Percentiles rank a stretch among this genome's conserved stretches.
Conservation (phyloP, 139 green algal species). For the Desmodesmus armatus region DNA sequence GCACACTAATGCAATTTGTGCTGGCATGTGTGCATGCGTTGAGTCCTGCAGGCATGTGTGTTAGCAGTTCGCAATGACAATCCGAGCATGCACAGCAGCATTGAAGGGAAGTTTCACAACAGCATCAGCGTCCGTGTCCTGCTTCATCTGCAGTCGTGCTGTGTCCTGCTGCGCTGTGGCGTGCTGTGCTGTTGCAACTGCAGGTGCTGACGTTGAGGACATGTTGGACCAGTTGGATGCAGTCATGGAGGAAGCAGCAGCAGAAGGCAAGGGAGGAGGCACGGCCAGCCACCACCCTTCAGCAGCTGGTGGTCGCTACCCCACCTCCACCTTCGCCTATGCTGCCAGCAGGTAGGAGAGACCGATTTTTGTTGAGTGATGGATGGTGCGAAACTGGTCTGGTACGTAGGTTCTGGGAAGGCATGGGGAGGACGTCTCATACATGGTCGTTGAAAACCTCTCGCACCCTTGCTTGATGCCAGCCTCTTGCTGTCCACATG, state of each 20-base stretch:
- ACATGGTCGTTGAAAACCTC: too few relatives aligned
- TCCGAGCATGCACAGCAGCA: neutral
- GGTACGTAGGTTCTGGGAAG: too few relatives aligned
- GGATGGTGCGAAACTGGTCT: too few relatives aligned
- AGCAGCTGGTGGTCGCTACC: neutral
- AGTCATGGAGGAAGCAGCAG: conserved; percentile 1
- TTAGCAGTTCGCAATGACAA: too few relatives aligned
- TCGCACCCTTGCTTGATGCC: too few relatives aligned
- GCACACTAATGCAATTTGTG: too few relatives aligned
- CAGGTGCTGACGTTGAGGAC: conserved; percentile 6
- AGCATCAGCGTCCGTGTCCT: neutral
- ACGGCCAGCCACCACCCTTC: neutral
- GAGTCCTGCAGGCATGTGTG: too few relatives aligned
- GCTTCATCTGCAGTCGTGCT: neutral
- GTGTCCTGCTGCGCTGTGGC: neutral
- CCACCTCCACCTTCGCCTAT: too few relatives aligned
- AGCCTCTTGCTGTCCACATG: too few relatives aligned
- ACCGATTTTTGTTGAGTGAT: too few relatives aligned
- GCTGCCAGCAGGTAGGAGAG: too few relatives aligned
- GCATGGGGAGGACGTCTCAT: too few relatives aligned
- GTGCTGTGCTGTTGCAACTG: neutral
- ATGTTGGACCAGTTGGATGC: conserved; percentile 20
- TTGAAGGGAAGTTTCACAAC: neutral
- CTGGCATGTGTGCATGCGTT: neutral
- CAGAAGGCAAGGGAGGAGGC: neutral